Evolutionary conservation across 306 rosid species (phyloP).

Genomic region (Argentina anserina): DNA sequence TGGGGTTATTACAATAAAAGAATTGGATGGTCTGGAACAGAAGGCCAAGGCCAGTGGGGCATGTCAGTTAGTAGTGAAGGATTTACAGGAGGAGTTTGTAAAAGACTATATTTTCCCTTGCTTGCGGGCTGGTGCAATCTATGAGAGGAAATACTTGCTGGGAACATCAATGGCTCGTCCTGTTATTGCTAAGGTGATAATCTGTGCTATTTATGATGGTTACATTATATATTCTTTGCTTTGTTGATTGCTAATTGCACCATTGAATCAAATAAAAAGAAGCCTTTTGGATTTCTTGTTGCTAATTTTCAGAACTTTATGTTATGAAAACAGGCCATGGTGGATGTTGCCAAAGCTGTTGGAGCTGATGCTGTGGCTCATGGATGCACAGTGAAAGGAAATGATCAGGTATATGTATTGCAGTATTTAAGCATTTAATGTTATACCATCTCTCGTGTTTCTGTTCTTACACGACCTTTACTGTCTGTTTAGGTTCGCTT

Average conservation of each 20-base stretch:
- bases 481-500: conserved; percentile 63
- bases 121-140: conserved; percentile 85
- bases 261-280: background rate
- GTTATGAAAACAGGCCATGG: conserved; percentile 68
- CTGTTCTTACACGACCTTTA: conserved; percentile 21
- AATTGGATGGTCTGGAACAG: conserved; percentile 81
- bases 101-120: conserved; percentile 81
- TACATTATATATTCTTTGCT: background rate
- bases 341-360: conserved; percentile 84
- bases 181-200: conserved; percentile 61
- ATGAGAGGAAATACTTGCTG: conserved; percentile 88
- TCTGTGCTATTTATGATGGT: background rate
- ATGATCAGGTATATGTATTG: conserved; percentile 73
- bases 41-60: conserved; percentile 98
- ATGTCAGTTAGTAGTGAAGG: conserved; percentile 83
- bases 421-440: background rate
- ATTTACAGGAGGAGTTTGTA: conserved; percentile 79
- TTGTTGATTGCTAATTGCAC: background rate
- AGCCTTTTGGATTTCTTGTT: background rate
- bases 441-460: background rate
- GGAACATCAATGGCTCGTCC: conserved; percentile 99
- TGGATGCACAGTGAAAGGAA: conserved; percentile 97
- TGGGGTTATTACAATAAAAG: no score
- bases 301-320: background rate
- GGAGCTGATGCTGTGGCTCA: conserved; percentile 99